Percentiles rank a stretch among this genome's conserved stretches.
phyloP scores from a whole-genome alignment of 83 land plant genomes.

The Thuja plicata region DNA sequence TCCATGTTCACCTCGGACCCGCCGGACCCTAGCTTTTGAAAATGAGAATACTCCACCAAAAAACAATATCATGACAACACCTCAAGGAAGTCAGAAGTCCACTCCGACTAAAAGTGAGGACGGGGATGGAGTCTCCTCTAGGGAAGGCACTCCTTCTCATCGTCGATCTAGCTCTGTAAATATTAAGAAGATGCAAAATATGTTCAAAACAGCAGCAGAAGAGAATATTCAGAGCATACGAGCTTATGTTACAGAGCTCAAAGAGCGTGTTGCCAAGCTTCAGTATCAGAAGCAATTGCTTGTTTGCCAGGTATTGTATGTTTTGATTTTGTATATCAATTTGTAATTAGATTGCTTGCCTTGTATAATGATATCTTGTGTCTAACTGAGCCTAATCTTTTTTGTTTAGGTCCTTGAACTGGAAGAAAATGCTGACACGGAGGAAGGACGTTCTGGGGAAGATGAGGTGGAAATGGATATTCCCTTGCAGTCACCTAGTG shows the following conservation, averaged over 20 bases:
- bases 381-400: background rate
- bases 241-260: slow-evolving; percentile 93
- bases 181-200: slow-evolving; percentile 92
- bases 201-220: slow-evolving; percentile 98
- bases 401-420: slow-evolving; percentile 82
- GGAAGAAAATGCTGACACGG: slow-evolving; percentile 65
- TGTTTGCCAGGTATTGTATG: slow-evolving; percentile 81
- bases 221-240: slow-evolving; percentile 94
- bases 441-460: slow-evolving; percentile 22
- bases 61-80: slow-evolving; percentile 15
- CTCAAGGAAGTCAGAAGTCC: slow-evolving; percentile 36
- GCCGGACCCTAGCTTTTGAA: slow-evolving; percentile 54
- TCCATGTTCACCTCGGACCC: slow-evolving; percentile 80
- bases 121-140: slow-evolving; percentile 54
- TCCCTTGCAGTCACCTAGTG: slow-evolving; percentile 44
- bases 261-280: slow-evolving; percentile 97
- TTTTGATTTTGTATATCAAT: background rate
- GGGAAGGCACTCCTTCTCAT: slow-evolving; percentile 65
- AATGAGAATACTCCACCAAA: slow-evolving; percentile 78
- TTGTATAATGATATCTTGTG: background rate
- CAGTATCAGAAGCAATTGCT: slow-evolving; percentile 98
- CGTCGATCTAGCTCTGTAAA: slow-evolving; percentile 90
- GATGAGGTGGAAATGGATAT: slow-evolving; percentile 33
- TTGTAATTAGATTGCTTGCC: background rate
- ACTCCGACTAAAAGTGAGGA: slow-evolving; percentile 69